A percentile compares a stretch with the other conserved stretches of the same genome.
Evolutionary conservation across 1,139 yeast genomes (phyloP).

Genomic region (Hyphopichia khmerensis): DNA sequence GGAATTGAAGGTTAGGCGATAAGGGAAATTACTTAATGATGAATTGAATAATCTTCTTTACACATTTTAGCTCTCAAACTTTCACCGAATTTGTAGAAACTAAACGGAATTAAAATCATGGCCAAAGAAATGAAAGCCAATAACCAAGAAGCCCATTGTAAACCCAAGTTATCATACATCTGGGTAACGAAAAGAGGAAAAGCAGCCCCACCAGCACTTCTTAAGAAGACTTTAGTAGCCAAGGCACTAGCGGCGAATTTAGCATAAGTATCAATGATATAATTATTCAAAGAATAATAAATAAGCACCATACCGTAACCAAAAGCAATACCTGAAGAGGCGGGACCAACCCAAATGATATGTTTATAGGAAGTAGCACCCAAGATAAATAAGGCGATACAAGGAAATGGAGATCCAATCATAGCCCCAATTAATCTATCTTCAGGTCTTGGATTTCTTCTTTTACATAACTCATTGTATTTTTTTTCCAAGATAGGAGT

Average conservation of each 20-base stretch:
- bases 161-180: constrained; percentile 72
- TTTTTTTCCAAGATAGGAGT: constrained; percentile 70
- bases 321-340: constrained; percentile 83
- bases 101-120: constrained; percentile 80
- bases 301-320: constrained; percentile 92
- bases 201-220: constrained; percentile 88
- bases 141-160: constrained; percentile 82
- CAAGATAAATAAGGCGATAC: constrained; percentile 79
- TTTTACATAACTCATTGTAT: constrained; percentile 52
- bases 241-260: constrained; percentile 88
- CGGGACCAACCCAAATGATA: constrained; percentile 92
- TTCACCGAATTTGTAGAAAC: constrained; percentile 71
- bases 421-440: constrained; percentile 85
- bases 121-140: constrained; percentile 82
- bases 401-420: constrained; percentile 89
- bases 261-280: constrained; percentile 84
- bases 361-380: constrained; percentile 85
- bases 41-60: constrained; percentile 56
- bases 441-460: constrained; percentile 76
- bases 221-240: constrained; percentile 84
- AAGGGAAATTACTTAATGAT: background rate
- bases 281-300: constrained; percentile 83
- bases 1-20: too few relatives aligned
- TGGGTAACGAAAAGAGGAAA: constrained; percentile 88
- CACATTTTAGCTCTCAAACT: constrained; percentile 62